Evolutionary conservation across 306 rosid species (phyloP), one percentile per base, ranked within the genome.

Genomic region (Aeschynomene evenia): DNA sequence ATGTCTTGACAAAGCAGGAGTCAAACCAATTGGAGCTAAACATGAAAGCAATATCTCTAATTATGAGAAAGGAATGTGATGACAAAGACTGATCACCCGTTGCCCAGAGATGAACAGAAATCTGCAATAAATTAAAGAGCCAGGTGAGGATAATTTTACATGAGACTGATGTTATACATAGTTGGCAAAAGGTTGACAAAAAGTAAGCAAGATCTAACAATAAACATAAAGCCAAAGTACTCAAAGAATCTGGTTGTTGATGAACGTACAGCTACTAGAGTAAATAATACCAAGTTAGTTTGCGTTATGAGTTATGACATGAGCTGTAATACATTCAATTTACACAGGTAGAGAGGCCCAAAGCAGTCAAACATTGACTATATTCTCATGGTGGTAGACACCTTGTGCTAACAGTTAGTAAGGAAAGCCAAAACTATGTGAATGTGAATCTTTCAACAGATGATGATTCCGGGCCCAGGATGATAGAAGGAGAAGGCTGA

Each of bases 61-160:
- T 82, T 68, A 87, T 74, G 74, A 81, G 82, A 84, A 88, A 91
- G 77, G 97, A 76, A 14, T 81, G 80, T 57, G 96, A 83, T 2
- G 96, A 83, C 52, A 94, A 57, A 63, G 81, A 75, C 21, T 79
- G 88, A 76, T 83, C 86, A 56, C 91, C 92, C 63, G 96, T 87
- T 59, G 91, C 96, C 97, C 99, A 94, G 54, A 94, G 73, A 77
- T 87, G 92, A 74, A 94, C 88, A 40, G 86, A 82, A 79, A 83
- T 79, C 99, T 94, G 88, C 85, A 85, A 63, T 67, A 63, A 74
- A 79, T 78, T 77, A 9, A 36, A 74, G 69, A 18, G 48, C 65
- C 61, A 55, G 43, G 62, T 63, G 50, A 76, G 79, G 40, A 48
- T 62, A 50, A 75, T 22, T 74, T 34, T 1, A 42, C 68, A 46